phyloP scores from a whole-genome alignment of 2,329 filamentous ascomycete genomes.

The Bipolaris zeicola region DNA sequence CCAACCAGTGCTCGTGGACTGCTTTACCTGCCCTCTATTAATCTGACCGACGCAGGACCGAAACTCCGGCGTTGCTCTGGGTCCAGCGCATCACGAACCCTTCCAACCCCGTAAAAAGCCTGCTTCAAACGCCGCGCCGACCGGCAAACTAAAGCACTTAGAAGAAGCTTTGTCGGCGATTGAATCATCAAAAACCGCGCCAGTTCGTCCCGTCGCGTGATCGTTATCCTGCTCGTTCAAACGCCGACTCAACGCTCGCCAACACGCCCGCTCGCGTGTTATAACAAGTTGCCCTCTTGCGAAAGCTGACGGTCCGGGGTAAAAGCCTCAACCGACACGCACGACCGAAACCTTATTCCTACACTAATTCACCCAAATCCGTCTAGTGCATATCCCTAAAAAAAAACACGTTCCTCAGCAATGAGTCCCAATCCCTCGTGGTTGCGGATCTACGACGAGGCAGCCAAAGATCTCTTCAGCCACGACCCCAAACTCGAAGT shows the following conservation, averaged over 20 bases:
- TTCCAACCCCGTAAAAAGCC: background rate
- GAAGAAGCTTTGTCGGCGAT: background rate
- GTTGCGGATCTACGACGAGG: conserved; percentile 13
- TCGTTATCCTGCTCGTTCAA: background rate
- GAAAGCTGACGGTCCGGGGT: background rate
- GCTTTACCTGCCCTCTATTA: background rate
- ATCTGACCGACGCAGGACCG: conserved; percentile 3
- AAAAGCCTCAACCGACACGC: background rate
- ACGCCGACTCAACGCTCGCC: background rate
- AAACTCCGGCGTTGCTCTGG: background rate
- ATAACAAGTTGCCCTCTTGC: background rate
- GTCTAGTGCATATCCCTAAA: background rate
- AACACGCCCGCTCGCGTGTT: background rate
- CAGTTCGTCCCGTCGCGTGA: background rate
- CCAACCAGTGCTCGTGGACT: background rate
- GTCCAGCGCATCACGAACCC: background rate
- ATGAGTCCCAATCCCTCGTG: conserved; percentile 4
- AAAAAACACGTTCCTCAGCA: background rate
- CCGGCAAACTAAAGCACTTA: background rate
- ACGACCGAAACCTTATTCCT: background rate
- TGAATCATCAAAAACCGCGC: background rate
- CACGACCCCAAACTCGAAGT: conserved; percentile 15
- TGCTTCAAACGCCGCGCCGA: conserved; percentile 1
- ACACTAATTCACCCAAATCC: background rate
- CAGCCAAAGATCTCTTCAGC: conserved; percentile 16